Evolutionary conservation across 495 filamentous ascomycete genomes (phyloP).

Genomic region (Podospora australis): DNA sequence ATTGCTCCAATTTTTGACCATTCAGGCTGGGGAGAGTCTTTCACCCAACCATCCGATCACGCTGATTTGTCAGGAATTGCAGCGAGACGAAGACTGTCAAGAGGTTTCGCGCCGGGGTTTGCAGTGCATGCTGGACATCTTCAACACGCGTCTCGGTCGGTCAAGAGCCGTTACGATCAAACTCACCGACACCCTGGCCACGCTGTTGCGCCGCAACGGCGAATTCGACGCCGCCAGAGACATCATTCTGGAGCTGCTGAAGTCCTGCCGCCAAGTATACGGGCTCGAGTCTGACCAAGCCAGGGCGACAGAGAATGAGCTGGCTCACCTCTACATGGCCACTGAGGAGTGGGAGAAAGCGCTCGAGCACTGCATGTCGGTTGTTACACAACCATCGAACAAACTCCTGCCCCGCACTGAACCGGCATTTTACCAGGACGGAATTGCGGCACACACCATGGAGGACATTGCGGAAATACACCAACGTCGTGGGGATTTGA

Average conservation of each 20-base stretch:
- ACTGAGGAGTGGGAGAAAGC: constrained; percentile 18
- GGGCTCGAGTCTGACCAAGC: constrained; percentile 22
- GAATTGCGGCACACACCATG: constrained; percentile 27
- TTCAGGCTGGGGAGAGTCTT: constrained; percentile 22
- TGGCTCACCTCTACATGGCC: constrained; percentile 30
- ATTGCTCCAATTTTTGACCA: constrained; percentile 21
- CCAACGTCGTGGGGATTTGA: constrained; percentile 23
- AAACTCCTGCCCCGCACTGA: not conserved
- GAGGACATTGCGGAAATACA: constrained; percentile 30
- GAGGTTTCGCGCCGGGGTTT: constrained; percentile 26
- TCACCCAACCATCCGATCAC: constrained; percentile 25
- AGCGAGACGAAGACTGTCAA: constrained; percentile 22
- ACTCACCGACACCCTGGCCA: constrained; percentile 28
- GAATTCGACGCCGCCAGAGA: constrained; percentile 25
- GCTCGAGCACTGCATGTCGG: constrained; percentile 25
- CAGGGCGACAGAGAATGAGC: constrained; percentile 23
- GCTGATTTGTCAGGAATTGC: constrained; percentile 23
- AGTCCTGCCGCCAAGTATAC: constrained; percentile 20
- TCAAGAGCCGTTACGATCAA: constrained; percentile 28
- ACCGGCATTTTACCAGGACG: constrained; percentile 20
- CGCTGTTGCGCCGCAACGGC: constrained; percentile 26
- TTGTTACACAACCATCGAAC: constrained; percentile 16
- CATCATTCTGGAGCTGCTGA: constrained; percentile 24
- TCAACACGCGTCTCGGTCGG: constrained; percentile 22
- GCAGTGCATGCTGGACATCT: constrained; percentile 31